Conservation (phyloP, 306 rosid species). For the Lablab purpureus region DNA sequence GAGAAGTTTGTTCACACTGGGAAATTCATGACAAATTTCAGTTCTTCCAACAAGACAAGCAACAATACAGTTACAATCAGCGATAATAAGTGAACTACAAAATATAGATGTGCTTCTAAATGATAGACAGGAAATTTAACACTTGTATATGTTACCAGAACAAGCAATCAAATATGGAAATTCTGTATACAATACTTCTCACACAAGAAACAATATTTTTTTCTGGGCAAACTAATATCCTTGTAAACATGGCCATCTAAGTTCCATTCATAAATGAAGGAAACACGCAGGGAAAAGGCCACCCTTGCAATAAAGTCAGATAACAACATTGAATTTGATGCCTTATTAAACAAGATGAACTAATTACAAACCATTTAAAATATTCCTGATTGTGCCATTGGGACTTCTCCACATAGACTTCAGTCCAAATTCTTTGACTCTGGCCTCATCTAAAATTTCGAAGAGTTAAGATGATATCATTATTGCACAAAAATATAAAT, state of each 20-base stretch:
- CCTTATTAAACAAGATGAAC: constrained; percentile 3
- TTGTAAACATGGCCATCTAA: neutral
- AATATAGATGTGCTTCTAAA: constrained; percentile 20
- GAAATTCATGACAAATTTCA: neutral
- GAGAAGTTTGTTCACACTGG: neutral
- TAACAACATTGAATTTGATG: constrained; percentile 35
- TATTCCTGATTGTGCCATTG: constrained; percentile 94
- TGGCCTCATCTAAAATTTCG: constrained; percentile 76
- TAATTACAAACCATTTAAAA: constrained; percentile 76
- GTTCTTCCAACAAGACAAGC: neutral
- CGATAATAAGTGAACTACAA: neutral
- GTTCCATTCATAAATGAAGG: neutral
- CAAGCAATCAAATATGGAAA: constrained; percentile 29
- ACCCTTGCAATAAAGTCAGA: constrained; percentile 3
- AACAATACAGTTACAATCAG: neutral
- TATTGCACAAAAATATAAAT: constrained; percentile 10
- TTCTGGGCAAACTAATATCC: neutral
- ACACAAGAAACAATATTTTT: neutral
- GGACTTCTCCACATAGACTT: constrained; percentile 99
- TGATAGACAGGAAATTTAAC: neutral
- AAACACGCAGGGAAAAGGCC: neutral
- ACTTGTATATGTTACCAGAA: neutral
- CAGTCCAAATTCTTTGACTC: constrained; percentile 93
- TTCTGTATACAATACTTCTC: neutral
- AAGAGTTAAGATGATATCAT: constrained; percentile 16